These are phyloP conservation scores for Pseudevernia furfuracea DNA, from an alignment of 495 filamentous ascomycete genomes.

Conservation along the genomic window DNA sequence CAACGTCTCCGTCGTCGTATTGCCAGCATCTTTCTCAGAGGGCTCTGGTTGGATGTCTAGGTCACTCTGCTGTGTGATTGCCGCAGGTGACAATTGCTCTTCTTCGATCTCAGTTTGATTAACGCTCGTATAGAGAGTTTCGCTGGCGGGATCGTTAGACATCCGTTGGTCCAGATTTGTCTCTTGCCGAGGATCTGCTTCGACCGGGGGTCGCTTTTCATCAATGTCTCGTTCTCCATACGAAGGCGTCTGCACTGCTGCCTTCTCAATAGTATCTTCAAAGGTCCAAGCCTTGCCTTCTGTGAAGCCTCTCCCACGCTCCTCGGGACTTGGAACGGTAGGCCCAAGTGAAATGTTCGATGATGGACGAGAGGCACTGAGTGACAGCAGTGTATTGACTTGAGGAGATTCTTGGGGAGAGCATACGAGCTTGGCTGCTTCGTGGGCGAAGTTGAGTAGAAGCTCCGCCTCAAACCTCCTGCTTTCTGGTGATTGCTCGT, in stretches of 20 bases:
- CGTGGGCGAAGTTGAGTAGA: constrained; percentile 33
- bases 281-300: not conserved
- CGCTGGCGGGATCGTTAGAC: not conserved
- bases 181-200: constrained; percentile 1
- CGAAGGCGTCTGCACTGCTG: not conserved
- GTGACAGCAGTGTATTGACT: not conserved
- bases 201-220: not conserved
- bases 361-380: not conserved
- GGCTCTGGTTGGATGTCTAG: not conserved
- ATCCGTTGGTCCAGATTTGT: not conserved
- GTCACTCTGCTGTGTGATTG: not conserved
- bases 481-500: constrained; percentile 36
- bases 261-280: not conserved
- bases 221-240: not conserved
- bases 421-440: constrained; percentile 8
- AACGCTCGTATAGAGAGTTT: not conserved
- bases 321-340: not conserved
- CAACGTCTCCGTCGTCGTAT: not conserved
- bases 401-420: constrained; percentile 1
- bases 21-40: not conserved
- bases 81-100: not conserved
- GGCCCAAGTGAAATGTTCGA: not conserved
- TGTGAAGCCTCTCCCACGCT: not conserved
- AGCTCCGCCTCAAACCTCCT: constrained; percentile 49
- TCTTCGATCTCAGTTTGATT: not conserved